Evolutionary conservation across 805 yeast genomes (phyloP).

Genomic region (Spencermartinsiella europaea): DNA sequence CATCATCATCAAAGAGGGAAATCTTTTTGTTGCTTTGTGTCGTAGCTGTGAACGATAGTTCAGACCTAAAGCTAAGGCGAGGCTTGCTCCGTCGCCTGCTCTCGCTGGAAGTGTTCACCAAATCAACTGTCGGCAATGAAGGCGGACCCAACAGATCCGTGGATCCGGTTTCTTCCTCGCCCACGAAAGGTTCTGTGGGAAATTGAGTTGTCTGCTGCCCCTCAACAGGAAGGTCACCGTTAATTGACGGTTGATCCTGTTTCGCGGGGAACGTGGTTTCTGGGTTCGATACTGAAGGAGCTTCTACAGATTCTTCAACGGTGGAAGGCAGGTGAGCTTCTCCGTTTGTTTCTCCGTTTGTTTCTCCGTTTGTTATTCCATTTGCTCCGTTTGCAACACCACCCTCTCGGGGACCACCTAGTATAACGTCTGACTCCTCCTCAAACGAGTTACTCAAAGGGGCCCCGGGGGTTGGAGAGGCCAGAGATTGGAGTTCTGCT

Average conservation of each 20-base stretch:
- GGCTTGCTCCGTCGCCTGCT: constrained; percentile 1
- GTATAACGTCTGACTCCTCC: background rate
- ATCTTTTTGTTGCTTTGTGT: constrained; percentile 13
- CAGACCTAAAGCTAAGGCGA: constrained; percentile 4
- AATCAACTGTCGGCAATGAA: background rate
- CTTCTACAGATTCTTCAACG: background rate
- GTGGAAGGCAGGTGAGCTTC: background rate
- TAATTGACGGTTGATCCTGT: background rate
- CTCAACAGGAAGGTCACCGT: no score
- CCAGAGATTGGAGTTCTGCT: background rate
- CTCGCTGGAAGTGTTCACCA: background rate
- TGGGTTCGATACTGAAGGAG: no score
- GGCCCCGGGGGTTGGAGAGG: background rate
- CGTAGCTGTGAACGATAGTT: constrained; percentile 6
- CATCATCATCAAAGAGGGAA: constrained; percentile 18
- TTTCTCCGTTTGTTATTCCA: background rate
- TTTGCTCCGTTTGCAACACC: background rate
- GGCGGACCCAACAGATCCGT: background rate
- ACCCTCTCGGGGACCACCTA: background rate
- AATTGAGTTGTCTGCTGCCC: no score
- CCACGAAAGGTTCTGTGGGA: background rate
- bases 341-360: background rate
- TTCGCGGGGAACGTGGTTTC: no score
- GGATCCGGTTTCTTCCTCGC: background rate
- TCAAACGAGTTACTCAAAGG: background rate